Conservation (phyloP, 805 yeast species). For the Zygosaccharomyces pseudorouxii region DNA sequence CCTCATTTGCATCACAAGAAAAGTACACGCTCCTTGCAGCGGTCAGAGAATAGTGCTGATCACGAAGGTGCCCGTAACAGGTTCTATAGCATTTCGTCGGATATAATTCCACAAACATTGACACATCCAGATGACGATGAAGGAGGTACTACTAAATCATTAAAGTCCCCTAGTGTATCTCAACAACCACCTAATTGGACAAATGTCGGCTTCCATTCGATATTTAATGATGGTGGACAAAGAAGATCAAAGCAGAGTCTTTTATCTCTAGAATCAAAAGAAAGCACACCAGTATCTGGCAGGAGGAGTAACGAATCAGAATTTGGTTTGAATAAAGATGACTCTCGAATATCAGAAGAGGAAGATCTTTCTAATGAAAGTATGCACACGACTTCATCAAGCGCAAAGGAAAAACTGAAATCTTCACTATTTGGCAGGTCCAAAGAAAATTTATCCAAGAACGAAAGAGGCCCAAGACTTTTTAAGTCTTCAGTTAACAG, state of each 20-base stretch:
- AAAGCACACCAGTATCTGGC: conserved; percentile 12
- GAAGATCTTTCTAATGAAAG: conserved; percentile 15
- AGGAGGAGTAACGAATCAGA: conserved; percentile 9
- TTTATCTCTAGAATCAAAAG: conserved; percentile 9
- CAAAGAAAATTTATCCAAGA: conserved; percentile 10
- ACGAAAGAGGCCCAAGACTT: conserved; percentile 15
- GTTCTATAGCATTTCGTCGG: conserved; percentile 31
- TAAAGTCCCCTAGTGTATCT: conserved; percentile 11
- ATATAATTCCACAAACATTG: conserved; percentile 30
- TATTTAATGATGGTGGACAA: conserved; percentile 22
- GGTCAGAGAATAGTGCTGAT: background rate
- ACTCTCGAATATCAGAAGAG: conserved; percentile 12
- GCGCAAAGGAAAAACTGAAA: conserved; percentile 13
- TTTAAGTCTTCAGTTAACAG: conserved; percentile 15
- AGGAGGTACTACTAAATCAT: conserved; percentile 12
- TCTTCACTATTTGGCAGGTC: conserved; percentile 13
- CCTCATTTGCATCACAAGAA: background rate
- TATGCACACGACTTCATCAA: conserved; percentile 14
- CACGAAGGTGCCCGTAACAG: background rate
- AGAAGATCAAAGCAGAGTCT: conserved; percentile 22
- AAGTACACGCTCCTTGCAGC: background rate
- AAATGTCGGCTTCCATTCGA: conserved; percentile 30
- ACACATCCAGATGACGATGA: conserved; percentile 21
- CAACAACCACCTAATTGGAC: conserved; percentile 22
- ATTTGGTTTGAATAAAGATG: conserved; percentile 5